phyloP scores from a whole-genome alignment of 495 filamentous ascomycete species.

The Penicillium macrosclerotiorum region DNA sequence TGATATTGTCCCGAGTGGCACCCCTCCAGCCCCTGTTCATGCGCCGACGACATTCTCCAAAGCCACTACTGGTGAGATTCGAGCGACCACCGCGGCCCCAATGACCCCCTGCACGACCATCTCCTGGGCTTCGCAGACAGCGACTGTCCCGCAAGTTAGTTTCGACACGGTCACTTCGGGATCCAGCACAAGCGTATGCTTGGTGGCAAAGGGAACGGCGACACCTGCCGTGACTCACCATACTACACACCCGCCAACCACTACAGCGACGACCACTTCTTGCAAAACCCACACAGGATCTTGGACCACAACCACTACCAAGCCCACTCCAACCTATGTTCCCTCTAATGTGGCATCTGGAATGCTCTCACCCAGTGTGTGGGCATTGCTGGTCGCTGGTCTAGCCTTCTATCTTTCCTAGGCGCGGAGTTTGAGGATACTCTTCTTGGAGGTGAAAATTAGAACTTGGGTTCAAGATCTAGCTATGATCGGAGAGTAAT shows the following conservation, averaged over 20 bases:
- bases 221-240: neutral
- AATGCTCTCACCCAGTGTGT: neutral
- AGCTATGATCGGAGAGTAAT: no score
- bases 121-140: conserved; percentile 56
- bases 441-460: no score
- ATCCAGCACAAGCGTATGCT: conserved; percentile 23
- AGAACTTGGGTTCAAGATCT: no score
- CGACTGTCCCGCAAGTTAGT: conserved; percentile 68
- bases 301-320: neutral
- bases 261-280: neutral
- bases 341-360: neutral
- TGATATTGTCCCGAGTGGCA: conserved; percentile 59
- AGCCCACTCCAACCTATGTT: neutral
- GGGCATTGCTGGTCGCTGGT: no score
- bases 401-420: no score
- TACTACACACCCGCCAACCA: no score
- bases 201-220: conserved; percentile 6
- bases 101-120: conserved; percentile 59
- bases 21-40: conserved; percentile 32
- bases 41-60: conserved; percentile 17
- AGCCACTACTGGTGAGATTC: conserved; percentile 29
- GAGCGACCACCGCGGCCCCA: neutral
- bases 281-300: neutral
- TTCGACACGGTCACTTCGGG: conserved; percentile 59
- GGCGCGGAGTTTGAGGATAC: no score